Base-by-base conservation (phyloP, 2,329 filamentous ascomycete species). In the Xylariales sp. region DNA sequence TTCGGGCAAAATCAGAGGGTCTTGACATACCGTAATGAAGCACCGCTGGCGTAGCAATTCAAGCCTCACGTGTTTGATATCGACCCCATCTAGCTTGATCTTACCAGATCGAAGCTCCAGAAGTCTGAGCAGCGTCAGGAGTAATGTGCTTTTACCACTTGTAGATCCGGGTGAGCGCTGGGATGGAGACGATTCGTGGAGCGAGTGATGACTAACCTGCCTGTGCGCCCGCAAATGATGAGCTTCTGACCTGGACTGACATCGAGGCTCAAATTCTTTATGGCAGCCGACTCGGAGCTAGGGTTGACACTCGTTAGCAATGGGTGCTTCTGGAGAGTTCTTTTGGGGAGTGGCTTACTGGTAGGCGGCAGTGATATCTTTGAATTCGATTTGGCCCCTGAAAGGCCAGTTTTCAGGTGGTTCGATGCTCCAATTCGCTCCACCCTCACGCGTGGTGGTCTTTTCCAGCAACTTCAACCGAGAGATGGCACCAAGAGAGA, bases 211-310 rank as follows among this genome's bases (percentile, higher is more conserved):
- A 16, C 57, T 52, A 51, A 64, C 66, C 65, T 69, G 45, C 70
- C 74, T 18, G 69, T 80, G 2, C 75, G 64, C 1, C 76, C 76
- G 31, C 71, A 75, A 4, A 80, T 61, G 3, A 69, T 61, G n/a
- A 73, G 54, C 49, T 70, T 68, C 49, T 74, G 61, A 6, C 74
- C 74, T 0, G 69, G 51, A 29, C 50, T 16, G 25, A 67, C 51
- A 3, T 33, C 39, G 9, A 66, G 37, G 5, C 27, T 51, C 0
- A 66, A 2, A 9, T 53, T 32, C 4, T 46, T 32, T 2, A 68
- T 44, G 1, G 52, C 60, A 0, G 48, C 34, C 0, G 44, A 43
- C 5, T 55, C 43, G 1, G 43, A 10, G n/a, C 51, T 51, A 10
- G 27, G n/a, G n/a, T n/a, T n/a, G n/a, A n/a, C n/a, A n/a, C n/a